A percentile compares a stretch with the other conserved stretches of the same genome.
phyloP scores from a whole-genome alignment of 2,329 filamentous ascomycete genomes.

The Tolypocladium tundrense region DNA sequence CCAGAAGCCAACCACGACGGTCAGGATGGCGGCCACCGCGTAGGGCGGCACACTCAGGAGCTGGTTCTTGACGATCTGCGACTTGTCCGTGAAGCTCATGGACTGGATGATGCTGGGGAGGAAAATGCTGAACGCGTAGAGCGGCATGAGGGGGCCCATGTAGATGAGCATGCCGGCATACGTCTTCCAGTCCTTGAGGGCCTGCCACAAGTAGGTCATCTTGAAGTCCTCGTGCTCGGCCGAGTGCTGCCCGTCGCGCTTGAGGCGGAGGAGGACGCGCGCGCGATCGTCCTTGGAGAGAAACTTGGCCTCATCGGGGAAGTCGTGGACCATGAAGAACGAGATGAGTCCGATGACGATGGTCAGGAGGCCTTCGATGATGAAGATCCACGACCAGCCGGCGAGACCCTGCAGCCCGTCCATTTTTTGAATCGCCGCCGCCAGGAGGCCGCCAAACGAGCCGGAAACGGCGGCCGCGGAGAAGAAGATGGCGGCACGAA shows the following conservation, averaged over 20 bases:
- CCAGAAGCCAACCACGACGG: conserved; percentile 43
- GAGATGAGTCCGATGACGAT: conserved; percentile 56
- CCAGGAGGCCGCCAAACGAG: conserved; percentile 65
- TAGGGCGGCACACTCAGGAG: conserved; percentile 38
- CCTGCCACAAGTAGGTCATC: conserved; percentile 60
- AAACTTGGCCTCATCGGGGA: conserved; percentile 67
- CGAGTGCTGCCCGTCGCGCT: conserved; percentile 61
- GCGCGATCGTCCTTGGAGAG: conserved; percentile 58
- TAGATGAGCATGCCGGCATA: conserved; percentile 66
- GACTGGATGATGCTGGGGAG: conserved; percentile 65
- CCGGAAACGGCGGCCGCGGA: conserved; percentile 71
- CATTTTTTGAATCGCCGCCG: conserved; percentile 62
- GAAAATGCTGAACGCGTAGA: conserved; percentile 71
- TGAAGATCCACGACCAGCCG: conserved; percentile 58
- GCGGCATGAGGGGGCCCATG: conserved; percentile 62
- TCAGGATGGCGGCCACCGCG: conserved; percentile 24
- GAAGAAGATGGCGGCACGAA: conserved; percentile 77
- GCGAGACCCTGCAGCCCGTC: conserved; percentile 45
- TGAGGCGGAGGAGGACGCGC: conserved; percentile 62
- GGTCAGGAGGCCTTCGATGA: conserved; percentile 61
- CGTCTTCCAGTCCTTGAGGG: conserved; percentile 76
- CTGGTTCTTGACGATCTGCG: conserved; percentile 25
- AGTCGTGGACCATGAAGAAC: conserved; percentile 76
- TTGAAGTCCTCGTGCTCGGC: conserved; percentile 67
- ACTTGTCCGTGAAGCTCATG: conserved; percentile 28